These are phyloP conservation scores for Coprinopsis cinerea DNA, from an alignment of 768 basidiomycete genomes.

Conservation along the genomic window DNA sequence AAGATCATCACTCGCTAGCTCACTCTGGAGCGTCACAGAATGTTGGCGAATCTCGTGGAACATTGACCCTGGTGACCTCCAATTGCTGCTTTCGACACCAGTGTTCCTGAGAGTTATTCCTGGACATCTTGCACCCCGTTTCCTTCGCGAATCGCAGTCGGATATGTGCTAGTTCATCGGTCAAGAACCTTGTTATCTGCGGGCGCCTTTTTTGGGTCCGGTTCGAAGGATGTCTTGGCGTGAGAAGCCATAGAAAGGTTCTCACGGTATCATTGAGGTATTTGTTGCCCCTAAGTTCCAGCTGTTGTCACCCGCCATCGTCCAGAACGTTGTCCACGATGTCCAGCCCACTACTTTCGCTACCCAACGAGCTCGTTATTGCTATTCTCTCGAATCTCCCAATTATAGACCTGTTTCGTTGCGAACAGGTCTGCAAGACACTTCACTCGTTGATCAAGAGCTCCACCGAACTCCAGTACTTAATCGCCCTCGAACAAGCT, in stretches of 20 bases:
- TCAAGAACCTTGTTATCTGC: too few relatives aligned
- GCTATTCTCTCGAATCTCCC: constrained; percentile 24
- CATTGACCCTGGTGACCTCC: too few relatives aligned
- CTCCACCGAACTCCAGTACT: constrained; percentile 28
- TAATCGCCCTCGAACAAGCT: constrained; percentile 19
- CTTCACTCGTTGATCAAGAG: constrained; percentile 22
- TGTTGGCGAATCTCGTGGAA: not conserved
- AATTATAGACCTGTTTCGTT: constrained; percentile 19
- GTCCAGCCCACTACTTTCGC: not conserved
- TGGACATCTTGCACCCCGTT: too few relatives aligned
- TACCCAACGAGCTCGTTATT: constrained; percentile 22
- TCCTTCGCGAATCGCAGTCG: too few relatives aligned
- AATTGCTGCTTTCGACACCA: too few relatives aligned
- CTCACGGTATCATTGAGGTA: not conserved
- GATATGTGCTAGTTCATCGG: too few relatives aligned
- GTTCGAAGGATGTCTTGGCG: too few relatives aligned
- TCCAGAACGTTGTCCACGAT: not conserved
- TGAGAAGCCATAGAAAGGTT: too few relatives aligned
- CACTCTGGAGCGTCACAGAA: not conserved
- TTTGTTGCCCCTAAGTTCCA: not conserved
- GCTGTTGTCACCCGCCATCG: too few relatives aligned
- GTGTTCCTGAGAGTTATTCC: too few relatives aligned
- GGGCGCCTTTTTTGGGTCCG: too few relatives aligned
- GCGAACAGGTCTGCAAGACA: constrained; percentile 16
- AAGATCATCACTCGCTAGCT: not conserved